Conservation (phyloP, 2,329 filamentous ascomycete genomes). For the Cryphonectria parasitica region DNA sequence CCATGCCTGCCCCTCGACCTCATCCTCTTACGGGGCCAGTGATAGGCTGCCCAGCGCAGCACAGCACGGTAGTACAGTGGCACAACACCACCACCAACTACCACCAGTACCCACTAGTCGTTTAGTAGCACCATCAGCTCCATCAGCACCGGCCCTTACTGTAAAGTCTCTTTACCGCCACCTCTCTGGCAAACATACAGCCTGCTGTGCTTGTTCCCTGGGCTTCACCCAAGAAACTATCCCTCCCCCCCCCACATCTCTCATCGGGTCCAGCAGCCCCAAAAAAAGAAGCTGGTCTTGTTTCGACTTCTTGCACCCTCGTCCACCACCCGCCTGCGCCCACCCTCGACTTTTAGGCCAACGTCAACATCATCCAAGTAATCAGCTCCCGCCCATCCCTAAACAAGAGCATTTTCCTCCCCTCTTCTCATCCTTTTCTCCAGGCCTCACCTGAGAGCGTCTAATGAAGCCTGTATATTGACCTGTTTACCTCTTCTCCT, state of each 20-base stretch:
- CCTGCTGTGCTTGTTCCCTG: neutral
- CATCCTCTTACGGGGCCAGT: slow-evolving; percentile 4
- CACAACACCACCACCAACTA: neutral
- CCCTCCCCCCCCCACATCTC: too few species aligned
- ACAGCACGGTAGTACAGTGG: slow-evolving; percentile 1
- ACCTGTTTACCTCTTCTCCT: slow-evolving; percentile 28
- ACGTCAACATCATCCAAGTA: slow-evolving; percentile 11
- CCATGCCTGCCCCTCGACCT: neutral
- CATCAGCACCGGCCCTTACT: neutral
- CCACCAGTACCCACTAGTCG: neutral
- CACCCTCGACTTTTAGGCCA: neutral
- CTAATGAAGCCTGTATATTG: slow-evolving; percentile 40
- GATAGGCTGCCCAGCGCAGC: neutral
- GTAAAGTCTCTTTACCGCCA: neutral
- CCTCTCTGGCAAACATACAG: neutral
- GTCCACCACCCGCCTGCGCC: neutral
- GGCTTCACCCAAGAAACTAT: neutral
- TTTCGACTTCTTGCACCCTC: slow-evolving; percentile 11
- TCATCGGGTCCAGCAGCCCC: neutral
- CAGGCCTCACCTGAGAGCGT: slow-evolving; percentile 31
- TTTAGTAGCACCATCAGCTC: neutral
- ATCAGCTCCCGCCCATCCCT: slow-evolving; percentile 22
- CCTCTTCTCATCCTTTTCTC: slow-evolving; percentile 29
- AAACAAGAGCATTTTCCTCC: slow-evolving; percentile 18
- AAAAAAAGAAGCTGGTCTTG: slow-evolving; percentile 1